These are phyloP conservation scores for Curvularia eragrostidis DNA, from an alignment of 2,329 filamentous ascomycete species.

Conservation along the genomic window DNA sequence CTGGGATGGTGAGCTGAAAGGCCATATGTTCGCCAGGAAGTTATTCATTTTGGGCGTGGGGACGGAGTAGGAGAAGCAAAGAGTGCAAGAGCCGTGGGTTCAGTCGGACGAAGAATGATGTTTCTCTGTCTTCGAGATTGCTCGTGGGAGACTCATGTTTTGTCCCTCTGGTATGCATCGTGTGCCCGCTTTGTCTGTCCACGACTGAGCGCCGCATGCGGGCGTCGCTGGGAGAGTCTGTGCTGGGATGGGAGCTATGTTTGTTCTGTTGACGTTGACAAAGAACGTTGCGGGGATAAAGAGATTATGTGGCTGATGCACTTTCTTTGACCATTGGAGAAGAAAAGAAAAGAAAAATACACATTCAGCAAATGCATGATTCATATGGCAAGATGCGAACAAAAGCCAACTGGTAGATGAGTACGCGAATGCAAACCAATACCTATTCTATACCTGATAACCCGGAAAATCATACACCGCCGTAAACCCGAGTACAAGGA, in stretches of 20 bases:
- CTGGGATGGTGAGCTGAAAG: background rate
- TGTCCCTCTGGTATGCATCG: conserved; percentile 11
- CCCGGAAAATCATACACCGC: conserved; percentile 1
- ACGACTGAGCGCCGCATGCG: background rate
- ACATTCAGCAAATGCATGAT: background rate
- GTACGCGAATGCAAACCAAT: background rate
- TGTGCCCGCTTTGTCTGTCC: conserved; percentile 16
- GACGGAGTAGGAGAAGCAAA: no score
- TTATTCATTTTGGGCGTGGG: background rate
- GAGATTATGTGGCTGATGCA: background rate
- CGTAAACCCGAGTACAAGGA: conserved; percentile 5
- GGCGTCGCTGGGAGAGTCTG: background rate
- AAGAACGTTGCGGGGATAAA: no score
- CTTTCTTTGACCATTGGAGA: background rate
- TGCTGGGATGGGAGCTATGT: background rate
- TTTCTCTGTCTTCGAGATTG: no score
- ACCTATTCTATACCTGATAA: background rate
- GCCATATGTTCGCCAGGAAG: background rate
- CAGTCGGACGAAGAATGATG: no score
- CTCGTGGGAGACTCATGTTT: background rate
- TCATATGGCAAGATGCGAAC: background rate
- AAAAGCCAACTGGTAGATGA: background rate
- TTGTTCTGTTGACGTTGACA: background rate
- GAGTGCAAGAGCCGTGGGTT: no score
- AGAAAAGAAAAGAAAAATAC: background rate